These are phyloP conservation scores for Lasiodiplodia sp. DNA, from an alignment of 2,329 filamentous ascomycete species.

Conservation along the genomic window DNA sequence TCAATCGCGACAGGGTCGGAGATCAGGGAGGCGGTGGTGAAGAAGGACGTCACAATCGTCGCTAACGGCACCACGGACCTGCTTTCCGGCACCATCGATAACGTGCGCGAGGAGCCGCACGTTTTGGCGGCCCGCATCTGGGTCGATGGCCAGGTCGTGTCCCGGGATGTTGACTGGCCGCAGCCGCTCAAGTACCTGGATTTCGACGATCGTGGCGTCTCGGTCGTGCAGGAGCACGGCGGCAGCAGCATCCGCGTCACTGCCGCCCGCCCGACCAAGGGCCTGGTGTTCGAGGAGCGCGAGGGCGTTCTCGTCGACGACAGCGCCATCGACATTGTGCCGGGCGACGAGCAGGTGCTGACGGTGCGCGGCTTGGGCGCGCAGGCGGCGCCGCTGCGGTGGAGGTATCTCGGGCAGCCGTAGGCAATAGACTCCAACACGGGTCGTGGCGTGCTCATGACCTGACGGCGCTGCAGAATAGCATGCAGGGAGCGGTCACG, in stretches of 20 bases:
- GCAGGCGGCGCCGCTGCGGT: constrained; percentile 50
- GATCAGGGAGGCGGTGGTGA: constrained; percentile 59
- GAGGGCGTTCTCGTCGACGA: constrained; percentile 62
- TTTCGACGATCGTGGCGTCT: constrained; percentile 58
- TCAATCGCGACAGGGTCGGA: constrained; percentile 62
- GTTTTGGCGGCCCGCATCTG: constrained; percentile 63
- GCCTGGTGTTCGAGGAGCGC: constrained; percentile 66
- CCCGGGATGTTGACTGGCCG: constrained; percentile 66
- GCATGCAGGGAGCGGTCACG: constrained; percentile 16
- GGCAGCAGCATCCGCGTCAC: constrained; percentile 50
- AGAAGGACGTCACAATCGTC: constrained; percentile 55
- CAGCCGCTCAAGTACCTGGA: constrained; percentile 67
- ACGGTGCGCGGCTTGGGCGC: constrained; percentile 50
- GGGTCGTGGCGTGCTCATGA: constrained; percentile 23
- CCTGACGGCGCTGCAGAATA: constrained; percentile 14
- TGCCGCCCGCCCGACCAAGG: constrained; percentile 63
- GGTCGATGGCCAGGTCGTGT: constrained; percentile 59
- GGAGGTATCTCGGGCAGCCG: constrained; percentile 53
- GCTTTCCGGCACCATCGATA: constrained; percentile 59
- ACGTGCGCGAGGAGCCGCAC: constrained; percentile 60
- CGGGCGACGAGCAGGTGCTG: constrained; percentile 63
- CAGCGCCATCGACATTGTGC: constrained; percentile 65
- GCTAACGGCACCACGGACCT: constrained; percentile 65
- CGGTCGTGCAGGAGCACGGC: constrained; percentile 41
- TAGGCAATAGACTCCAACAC: constrained; percentile 19